Conservation (phyloP, 2,329 filamentous ascomycete species). For the Fusarium sp. region DNA sequence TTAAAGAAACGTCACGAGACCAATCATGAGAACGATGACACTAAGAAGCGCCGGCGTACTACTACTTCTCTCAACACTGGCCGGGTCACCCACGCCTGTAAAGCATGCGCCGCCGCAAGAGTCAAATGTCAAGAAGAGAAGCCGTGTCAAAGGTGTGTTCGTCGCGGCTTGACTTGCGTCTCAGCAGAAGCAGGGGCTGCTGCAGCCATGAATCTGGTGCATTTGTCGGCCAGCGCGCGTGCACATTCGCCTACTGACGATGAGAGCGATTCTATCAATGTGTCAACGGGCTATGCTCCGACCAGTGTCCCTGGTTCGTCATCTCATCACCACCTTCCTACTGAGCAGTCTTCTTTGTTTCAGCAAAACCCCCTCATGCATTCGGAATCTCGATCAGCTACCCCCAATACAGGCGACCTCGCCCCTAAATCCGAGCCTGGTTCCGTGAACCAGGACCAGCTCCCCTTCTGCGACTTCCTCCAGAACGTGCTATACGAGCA, state of each 20-base stretch:
- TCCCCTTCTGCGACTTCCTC: constrained; percentile 67
- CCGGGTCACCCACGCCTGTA: constrained; percentile 68
- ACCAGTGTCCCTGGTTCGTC: constrained; percentile 16
- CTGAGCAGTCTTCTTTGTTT: constrained; percentile 37
- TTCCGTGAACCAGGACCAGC: constrained; percentile 44
- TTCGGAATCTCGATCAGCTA: constrained; percentile 36
- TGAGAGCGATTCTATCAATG: constrained; percentile 34
- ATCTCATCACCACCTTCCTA: constrained; percentile 20
- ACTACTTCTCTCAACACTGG: constrained; percentile 62
- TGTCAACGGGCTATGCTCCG: constrained; percentile 29
- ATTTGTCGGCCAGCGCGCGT: constrained; percentile 59
- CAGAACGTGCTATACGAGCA: constrained; percentile 67
- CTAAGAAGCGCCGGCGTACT: constrained; percentile 64
- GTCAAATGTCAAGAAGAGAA: constrained; percentile 71
- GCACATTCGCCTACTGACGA: constrained; percentile 45
- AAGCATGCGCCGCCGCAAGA: constrained; percentile 65
- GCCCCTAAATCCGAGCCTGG: constrained; percentile 37
- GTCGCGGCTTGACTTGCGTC: constrained; percentile 63
- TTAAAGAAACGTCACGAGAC: constrained; percentile 67
- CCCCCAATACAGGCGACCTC: constrained; percentile 43
- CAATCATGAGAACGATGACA: constrained; percentile 66
- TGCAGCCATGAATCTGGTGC: constrained; percentile 61
- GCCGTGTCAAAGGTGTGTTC: constrained; percentile 67
- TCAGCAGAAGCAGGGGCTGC: constrained; percentile 57
- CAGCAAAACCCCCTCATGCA: constrained; percentile 33